These are phyloP conservation scores for Colletotrichum gloeosporioides DNA, from an alignment of 2,329 filamentous ascomycete genomes.

Conservation along the genomic window DNA sequence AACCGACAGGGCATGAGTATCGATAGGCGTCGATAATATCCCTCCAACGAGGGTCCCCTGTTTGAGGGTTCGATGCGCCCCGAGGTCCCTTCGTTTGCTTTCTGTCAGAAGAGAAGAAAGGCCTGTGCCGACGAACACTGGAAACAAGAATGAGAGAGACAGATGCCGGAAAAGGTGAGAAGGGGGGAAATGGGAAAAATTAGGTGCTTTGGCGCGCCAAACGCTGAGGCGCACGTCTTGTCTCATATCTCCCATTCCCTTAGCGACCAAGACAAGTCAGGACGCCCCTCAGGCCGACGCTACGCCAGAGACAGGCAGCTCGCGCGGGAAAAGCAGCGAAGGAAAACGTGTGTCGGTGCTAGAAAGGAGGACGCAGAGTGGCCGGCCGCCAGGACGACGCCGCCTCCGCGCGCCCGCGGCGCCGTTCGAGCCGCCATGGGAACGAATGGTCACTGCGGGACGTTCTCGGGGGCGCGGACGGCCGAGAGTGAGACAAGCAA, in stretches of 20 bases:
- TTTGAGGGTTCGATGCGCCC: not conserved
- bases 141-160: not conserved
- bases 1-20: not conserved
- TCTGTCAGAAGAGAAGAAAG: not conserved
- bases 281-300: not conserved
- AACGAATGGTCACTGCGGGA: not conserved
- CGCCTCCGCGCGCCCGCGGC: not conserved
- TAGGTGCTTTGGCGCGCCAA: not conserved
- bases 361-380: not conserved
- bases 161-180: not conserved
- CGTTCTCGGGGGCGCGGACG: not conserved
- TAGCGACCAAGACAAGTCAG: not conserved
- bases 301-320: not conserved
- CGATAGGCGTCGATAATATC: slow-evolving; percentile 5
- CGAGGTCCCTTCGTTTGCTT: not conserved
- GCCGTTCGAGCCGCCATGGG: not conserved
- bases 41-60: slow-evolving; percentile 9
- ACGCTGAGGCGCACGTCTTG: slow-evolving; percentile 3
- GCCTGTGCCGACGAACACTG: not conserved
- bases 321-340: not conserved
- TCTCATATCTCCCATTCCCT: not conserved
- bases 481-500: not conserved
- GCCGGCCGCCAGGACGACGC: not conserved
- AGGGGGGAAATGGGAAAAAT: not conserved
- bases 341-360: not conserved